Evolutionary conservation across 169 alveolate genomes (phyloP).

Genomic region (Plasmodium coatneyi): DNA sequence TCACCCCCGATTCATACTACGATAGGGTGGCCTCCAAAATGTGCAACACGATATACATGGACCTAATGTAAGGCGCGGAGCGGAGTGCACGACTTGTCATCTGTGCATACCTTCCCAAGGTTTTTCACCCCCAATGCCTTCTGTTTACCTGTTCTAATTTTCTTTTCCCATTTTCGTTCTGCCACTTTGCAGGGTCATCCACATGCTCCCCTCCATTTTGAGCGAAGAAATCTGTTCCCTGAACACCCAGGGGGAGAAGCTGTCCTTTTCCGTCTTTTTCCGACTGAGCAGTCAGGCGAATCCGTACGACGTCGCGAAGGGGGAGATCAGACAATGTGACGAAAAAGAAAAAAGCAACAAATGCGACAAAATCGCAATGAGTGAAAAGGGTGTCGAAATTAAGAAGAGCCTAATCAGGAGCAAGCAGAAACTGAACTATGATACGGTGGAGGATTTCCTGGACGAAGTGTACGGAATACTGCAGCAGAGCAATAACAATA

Average conservation of each 20-base stretch:
- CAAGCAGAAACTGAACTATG: slow-evolving; percentile 30
- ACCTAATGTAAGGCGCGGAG: slow-evolving; percentile 83
- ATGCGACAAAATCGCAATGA: neutral
- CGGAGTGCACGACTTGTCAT: neutral
- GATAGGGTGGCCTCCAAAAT: slow-evolving; percentile 96
- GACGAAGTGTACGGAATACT: slow-evolving; percentile 33
- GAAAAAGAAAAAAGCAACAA: neutral
- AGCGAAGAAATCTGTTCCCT: slow-evolving; percentile 91
- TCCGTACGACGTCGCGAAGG: slow-evolving; percentile 15
- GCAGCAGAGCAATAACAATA: neutral
- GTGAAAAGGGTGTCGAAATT: slow-evolving; percentile 2
- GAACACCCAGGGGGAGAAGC: slow-evolving; percentile 87
- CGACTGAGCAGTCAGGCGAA: slow-evolving; percentile 36
- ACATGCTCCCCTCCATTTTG: slow-evolving; percentile 91
- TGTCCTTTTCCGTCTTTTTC: slow-evolving; percentile 89
- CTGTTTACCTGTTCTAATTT: neutral
- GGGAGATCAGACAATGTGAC: neutral
- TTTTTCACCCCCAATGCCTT: neutral
- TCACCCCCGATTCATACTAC: slow-evolving; percentile 91
- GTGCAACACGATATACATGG: slow-evolving; percentile 93
- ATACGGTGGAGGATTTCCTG: slow-evolving; percentile 34
- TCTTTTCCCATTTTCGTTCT: neutral
- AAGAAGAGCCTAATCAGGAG: slow-evolving; percentile 28
- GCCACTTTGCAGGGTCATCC: slow-evolving; percentile 44
- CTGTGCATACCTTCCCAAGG: neutral